These are phyloP conservation scores for Yamagishiella unicocca DNA, from an alignment of 139 green algal species.

Conservation along the genomic window DNA sequence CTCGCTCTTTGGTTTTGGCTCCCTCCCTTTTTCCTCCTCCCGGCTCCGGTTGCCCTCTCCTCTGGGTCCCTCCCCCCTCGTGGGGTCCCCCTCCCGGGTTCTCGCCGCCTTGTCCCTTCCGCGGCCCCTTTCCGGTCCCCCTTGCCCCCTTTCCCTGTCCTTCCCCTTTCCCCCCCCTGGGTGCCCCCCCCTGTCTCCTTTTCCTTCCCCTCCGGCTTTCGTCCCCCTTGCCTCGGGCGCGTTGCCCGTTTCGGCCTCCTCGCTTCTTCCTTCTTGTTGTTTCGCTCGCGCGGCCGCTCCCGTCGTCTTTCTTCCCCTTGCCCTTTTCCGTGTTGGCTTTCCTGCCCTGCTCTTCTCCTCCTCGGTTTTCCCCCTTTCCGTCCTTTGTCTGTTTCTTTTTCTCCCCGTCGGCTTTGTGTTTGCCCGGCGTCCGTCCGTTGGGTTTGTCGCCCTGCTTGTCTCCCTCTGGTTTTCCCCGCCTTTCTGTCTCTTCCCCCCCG, in stretches of 20 bases:
- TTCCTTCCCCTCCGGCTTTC: not conserved
- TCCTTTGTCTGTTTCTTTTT: too few species aligned
- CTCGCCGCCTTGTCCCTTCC: not conserved
- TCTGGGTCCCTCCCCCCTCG: not conserved
- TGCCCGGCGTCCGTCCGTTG: too few species aligned
- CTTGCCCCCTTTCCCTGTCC: not conserved
- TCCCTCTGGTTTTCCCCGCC: too few species aligned
- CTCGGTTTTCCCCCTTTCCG: too few species aligned
- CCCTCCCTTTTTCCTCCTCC: not conserved
- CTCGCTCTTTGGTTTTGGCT: too few species aligned
- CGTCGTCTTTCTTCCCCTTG: not conserved
- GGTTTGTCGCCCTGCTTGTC: too few species aligned
- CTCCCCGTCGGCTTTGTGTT: too few species aligned
- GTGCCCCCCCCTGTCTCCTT: not conserved
- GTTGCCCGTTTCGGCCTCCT: not conserved
- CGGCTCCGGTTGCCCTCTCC: not conserved
- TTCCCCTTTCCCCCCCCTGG: not conserved
- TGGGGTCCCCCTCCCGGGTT: not conserved
- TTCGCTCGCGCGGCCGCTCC: not conserved
- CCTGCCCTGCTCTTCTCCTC: too few species aligned
- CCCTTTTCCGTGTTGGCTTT: not conserved
- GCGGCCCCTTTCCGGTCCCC: not conserved
- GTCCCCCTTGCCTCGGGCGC: too few species aligned
- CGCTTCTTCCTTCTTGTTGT: not conserved
- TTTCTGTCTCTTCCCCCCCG: too few species aligned